Conservation (phyloP, 345 rosid species). For the Cochlearia excelsa region DNA sequence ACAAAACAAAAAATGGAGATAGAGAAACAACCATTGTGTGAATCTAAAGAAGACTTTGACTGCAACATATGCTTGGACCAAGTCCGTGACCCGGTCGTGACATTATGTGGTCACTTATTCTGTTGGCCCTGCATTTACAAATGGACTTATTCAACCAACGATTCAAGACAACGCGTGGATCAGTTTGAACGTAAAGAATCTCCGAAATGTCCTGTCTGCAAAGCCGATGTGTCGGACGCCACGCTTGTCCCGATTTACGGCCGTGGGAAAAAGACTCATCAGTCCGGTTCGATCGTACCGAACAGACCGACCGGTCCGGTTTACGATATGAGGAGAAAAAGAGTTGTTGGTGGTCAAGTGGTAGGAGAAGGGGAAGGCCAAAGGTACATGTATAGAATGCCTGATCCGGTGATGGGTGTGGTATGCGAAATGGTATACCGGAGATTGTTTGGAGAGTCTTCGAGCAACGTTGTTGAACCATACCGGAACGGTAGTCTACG, state of each 20-base stretch:
- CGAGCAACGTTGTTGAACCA: conserved; percentile 46
- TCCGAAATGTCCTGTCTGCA: conserved; percentile 80
- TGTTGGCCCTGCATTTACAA: conserved; percentile 98
- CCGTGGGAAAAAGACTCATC: conserved; percentile 49
- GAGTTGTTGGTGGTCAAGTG: conserved; percentile 44
- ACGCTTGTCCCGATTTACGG: conserved; percentile 93
- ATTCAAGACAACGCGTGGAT: conserved; percentile 23
- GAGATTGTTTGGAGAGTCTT: conserved; percentile 68
- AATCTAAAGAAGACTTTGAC: conserved; percentile 61
- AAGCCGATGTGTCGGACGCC: conserved; percentile 68
- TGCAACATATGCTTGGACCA: conserved; percentile 87
- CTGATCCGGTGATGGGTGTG: conserved; percentile 53
- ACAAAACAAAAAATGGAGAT: conserved; percentile 22
- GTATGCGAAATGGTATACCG: conserved; percentile 76
- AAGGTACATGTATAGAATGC: conserved; percentile 39
- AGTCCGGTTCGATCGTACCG: conserved; percentile 47
- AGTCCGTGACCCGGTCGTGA: conserved; percentile 85
- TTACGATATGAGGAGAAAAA: conserved; percentile 38
- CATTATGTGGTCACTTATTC: conserved; percentile 92
- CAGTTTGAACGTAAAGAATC: conserved; percentile 23
- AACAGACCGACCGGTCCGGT: conserved; percentile 63
- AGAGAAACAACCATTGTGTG: conserved; percentile 19
- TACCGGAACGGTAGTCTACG: conserved; percentile 46
- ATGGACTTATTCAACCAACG: conserved; percentile 78
- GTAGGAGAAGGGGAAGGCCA: conserved; percentile 53